A percentile compares a stretch with the other conserved stretches of the same genome.
These are phyloP conservation scores for Zymoseptoria passerinii DNA, from an alignment of 2,329 filamentous ascomycete genomes.

Conservation along the genomic window DNA sequence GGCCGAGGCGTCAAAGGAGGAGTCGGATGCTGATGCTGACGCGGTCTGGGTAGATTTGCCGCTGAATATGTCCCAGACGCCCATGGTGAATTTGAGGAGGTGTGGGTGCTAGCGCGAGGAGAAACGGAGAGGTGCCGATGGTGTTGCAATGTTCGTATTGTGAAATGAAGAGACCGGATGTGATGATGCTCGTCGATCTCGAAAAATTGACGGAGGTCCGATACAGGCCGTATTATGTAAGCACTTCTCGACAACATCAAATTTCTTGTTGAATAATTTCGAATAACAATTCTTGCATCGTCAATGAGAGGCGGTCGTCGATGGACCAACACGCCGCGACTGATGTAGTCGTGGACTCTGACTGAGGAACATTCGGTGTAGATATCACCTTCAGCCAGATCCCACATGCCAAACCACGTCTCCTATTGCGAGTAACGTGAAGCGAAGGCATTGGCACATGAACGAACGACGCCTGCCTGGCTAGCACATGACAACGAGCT, in stretches of 20 bases:
- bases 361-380: constrained; percentile 8
- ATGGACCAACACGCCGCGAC: not conserved
- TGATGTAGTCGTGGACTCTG: not conserved
- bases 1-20: constrained; percentile 40
- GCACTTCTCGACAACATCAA: not conserved
- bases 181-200: not conserved
- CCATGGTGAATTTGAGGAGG: constrained; percentile 33
- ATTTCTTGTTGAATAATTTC: too few relatives aligned
- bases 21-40: constrained; percentile 36
- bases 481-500: too few relatives aligned
- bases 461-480: too few relatives aligned
- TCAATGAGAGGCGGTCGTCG: too few relatives aligned
- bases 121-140: not conserved
- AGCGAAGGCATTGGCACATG: too few relatives aligned
- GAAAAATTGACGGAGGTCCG: not conserved
- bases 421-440: too few relatives aligned
- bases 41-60: constrained; percentile 41
- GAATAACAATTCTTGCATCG: too few relatives aligned
- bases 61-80: constrained; percentile 54
- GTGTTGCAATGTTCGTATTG: constrained; percentile 1
- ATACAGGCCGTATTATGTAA: not conserved
- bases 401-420: constrained; percentile 6
- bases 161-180: not conserved
- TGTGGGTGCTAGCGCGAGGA: constrained; percentile 3
- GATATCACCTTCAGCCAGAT: constrained; percentile 14